phyloP scores from a whole-genome alignment of 805 yeast genomes.

The Suhomyces kilbournensis region DNA sequence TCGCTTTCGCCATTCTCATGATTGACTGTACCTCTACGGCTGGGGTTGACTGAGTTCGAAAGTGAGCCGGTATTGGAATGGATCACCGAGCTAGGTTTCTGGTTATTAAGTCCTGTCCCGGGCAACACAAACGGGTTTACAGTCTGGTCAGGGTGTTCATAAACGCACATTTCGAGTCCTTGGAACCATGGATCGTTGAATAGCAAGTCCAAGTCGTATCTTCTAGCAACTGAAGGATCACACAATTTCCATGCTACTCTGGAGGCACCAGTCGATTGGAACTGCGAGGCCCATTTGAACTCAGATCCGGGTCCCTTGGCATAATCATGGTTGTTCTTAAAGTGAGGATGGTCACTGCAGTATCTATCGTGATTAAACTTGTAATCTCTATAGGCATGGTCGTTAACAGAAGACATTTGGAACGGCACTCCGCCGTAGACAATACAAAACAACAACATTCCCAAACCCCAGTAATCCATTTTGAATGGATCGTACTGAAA shows the following conservation, averaged over 20 bases:
- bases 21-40: conserved; percentile 29
- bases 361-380: conserved; percentile 44
- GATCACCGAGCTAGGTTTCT: neutral
- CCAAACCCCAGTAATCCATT: conserved; percentile 74
- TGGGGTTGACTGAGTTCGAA: conserved; percentile 26
- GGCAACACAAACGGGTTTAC: conserved; percentile 35
- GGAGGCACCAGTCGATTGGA: conserved; percentile 57
- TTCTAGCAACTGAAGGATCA: conserved; percentile 54
- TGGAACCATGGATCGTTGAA: conserved; percentile 65
- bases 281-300: conserved; percentile 64
- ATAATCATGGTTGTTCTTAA: conserved; percentile 44
- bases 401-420: conserved; percentile 46
- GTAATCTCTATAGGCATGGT: conserved; percentile 55
- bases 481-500: conserved; percentile 60
- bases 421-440: conserved; percentile 62
- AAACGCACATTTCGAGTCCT: conserved; percentile 55
- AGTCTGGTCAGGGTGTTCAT: conserved; percentile 44
- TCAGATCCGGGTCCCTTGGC: conserved; percentile 67
- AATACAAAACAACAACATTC: conserved; percentile 62
- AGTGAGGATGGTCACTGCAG: conserved; percentile 43
- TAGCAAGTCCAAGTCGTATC: conserved; percentile 54
- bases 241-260: conserved; percentile 72
- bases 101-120: conserved; percentile 18
- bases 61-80: conserved; percentile 13
- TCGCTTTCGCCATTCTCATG: conserved; percentile 7